Evolutionary conservation across 2,329 filamentous ascomycete species (phyloP).

Genomic region (Cadophora malorum): DNA sequence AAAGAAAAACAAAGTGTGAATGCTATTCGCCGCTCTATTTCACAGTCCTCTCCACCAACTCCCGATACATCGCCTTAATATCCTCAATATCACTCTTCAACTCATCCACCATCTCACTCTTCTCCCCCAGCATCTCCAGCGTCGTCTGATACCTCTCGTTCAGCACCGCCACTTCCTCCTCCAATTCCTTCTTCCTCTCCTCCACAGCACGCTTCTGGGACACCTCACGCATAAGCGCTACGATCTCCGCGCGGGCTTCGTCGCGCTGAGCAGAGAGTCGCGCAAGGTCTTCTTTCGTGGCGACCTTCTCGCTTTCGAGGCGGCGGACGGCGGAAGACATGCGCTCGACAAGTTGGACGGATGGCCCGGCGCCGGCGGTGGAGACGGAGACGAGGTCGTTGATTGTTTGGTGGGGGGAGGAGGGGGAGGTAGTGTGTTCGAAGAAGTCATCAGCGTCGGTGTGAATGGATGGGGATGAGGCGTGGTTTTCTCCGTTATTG

Average conservation of each 20-base stretch:
- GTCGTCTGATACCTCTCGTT: slow-evolving; percentile 86
- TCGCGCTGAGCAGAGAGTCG: slow-evolving; percentile 86
- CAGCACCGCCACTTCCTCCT: slow-evolving; percentile 71
- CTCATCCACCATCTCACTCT: slow-evolving; percentile 94
- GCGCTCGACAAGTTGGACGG: slow-evolving; percentile 92
- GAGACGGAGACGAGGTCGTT: slow-evolving; percentile 90
- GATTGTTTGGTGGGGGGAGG: slow-evolving; percentile 71
- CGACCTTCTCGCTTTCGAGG: slow-evolving; percentile 89
- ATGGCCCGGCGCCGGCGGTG: slow-evolving; percentile 88
- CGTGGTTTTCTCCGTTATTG: slow-evolving; percentile 22
- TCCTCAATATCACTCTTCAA: slow-evolving; percentile 87
- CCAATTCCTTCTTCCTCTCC: slow-evolving; percentile 66
- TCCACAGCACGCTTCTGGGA: slow-evolving; percentile 71
- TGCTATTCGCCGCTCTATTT: too few relatives aligned
- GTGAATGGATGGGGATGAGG: slow-evolving; percentile 39
- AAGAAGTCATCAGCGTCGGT: slow-evolving; percentile 53
- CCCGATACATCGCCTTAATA: slow-evolving; percentile 94
- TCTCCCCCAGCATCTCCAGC: slow-evolving; percentile 93
- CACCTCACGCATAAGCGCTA: slow-evolving; percentile 84
- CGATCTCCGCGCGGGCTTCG: slow-evolving; percentile 90
- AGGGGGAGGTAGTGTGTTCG: slow-evolving; percentile 60
- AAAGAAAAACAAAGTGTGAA: too few relatives aligned
- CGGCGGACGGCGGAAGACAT: slow-evolving; percentile 94
- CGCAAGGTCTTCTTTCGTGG: slow-evolving; percentile 82
- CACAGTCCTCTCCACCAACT: slow-evolving; percentile 85